phyloP scores from a whole-genome alignment of 2,329 filamentous ascomycete species.

The Alternaria panax region DNA sequence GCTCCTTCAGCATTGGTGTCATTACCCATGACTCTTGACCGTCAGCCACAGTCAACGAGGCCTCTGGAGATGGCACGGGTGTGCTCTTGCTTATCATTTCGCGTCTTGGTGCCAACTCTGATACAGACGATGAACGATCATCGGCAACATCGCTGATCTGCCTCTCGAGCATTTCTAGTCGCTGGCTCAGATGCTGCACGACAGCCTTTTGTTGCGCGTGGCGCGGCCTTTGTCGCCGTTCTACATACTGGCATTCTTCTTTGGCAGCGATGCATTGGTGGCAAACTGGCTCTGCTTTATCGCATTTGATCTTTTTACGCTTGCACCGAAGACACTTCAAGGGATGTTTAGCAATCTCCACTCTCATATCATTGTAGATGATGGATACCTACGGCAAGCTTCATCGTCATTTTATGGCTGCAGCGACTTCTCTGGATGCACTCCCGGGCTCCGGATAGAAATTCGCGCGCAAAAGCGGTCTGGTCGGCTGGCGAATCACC shows the following conservation, averaged over 20 bases:
- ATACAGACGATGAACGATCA: slow-evolving; percentile 6
- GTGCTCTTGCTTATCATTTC: slow-evolving; percentile 3
- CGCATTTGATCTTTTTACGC: slow-evolving; percentile 41
- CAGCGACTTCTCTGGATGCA: neutral
- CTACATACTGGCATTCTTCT: slow-evolving; percentile 38
- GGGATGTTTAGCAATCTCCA: neutral
- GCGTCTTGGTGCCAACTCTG: neutral
- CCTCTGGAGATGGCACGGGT: slow-evolving; percentile 21
- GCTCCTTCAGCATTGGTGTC: neutral
- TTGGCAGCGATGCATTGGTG: slow-evolving; percentile 37
- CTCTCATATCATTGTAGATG: neutral
- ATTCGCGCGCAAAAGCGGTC: neutral
- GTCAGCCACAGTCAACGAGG: slow-evolving; percentile 21
- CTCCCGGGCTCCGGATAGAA: neutral
- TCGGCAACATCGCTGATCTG: slow-evolving; percentile 21
- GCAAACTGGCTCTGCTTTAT: slow-evolving; percentile 33
- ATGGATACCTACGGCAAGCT: slow-evolving; percentile 22
- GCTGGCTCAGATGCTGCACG: slow-evolving; percentile 29
- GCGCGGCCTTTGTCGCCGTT: slow-evolving; percentile 35
- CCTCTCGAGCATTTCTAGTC: slow-evolving; percentile 37
- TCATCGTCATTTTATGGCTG: slow-evolving; percentile 14
- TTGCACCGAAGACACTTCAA: slow-evolving; percentile 30
- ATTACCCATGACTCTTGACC: slow-evolving; percentile 32
- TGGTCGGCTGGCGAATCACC: neutral
- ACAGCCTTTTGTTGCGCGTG: slow-evolving; percentile 31